A percentile compares a stretch with the other conserved stretches of the same genome.
Evolutionary conservation across 1,284 basidiomycete genomes (phyloP).

Genomic region (Peniophora sp.): DNA sequence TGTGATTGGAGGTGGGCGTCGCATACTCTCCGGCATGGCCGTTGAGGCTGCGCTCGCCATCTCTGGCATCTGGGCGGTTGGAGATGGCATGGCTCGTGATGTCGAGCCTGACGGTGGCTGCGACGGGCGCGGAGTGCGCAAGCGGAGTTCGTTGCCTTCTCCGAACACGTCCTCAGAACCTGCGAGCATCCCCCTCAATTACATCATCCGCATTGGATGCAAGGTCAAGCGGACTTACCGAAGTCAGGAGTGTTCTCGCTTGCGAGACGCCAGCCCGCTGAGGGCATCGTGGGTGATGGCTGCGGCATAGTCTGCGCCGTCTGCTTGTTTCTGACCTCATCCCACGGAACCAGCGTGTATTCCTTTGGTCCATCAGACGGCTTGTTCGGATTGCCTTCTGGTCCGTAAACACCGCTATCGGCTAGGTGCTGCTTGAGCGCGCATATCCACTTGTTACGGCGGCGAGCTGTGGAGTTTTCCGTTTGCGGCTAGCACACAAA

Average conservation of each 20-base stretch:
- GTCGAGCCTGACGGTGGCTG: neutral
- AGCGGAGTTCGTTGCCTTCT: conserved; percentile 30
- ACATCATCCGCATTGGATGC: conserved; percentile 14
- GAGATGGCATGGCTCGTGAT: neutral
- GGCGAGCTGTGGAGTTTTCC: conserved; percentile 38
- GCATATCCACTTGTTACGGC: conserved; percentile 90
- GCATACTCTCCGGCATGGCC: no score
- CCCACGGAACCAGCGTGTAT: conserved; percentile 71
- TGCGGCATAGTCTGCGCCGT: conserved; percentile 10
- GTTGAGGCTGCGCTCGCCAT: no score
- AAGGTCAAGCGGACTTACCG: conserved; percentile 27
- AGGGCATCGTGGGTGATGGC: conserved; percentile 17
- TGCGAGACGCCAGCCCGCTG: conserved; percentile 40
- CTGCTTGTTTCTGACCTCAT: conserved; percentile 43
- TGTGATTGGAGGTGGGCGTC: no score
- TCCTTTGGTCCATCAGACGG: conserved; percentile 39
- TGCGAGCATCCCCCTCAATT: conserved; percentile 13
- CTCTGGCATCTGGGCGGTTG: neutral
- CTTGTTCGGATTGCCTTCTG: conserved; percentile 57
- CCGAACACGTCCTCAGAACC: conserved; percentile 47
- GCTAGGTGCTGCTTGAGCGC: conserved; percentile 71
- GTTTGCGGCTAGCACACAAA: conserved; percentile 1
- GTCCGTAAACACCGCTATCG: conserved; percentile 72
- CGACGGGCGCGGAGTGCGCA: conserved; percentile 19
- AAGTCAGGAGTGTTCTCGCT: conserved; percentile 36